phyloP scores from a whole-genome alignment of 139 green algal species.

The Penium margaritaceum region DNA sequence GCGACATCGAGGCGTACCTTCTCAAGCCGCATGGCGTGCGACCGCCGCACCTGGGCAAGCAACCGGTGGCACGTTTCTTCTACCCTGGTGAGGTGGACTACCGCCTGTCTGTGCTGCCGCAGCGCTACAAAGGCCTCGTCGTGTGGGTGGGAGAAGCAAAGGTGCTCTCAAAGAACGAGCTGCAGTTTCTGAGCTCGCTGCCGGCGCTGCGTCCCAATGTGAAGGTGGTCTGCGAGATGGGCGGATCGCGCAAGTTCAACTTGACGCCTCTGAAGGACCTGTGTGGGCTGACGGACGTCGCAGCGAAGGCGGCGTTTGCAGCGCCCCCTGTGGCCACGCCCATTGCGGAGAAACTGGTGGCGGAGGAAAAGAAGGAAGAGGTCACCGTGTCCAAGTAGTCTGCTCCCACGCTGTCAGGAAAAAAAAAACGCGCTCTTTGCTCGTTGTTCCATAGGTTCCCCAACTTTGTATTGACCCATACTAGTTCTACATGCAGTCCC shows the following conservation, averaged over 20 bases:
- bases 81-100: slow-evolving; percentile 25
- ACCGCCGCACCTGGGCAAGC: slow-evolving; percentile 40
- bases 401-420: neutral
- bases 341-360: neutral
- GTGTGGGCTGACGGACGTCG: slow-evolving; percentile 16
- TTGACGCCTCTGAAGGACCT: slow-evolving; percentile 43
- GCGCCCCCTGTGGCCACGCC: neutral
- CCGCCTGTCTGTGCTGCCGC: slow-evolving; percentile 21
- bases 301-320: neutral
- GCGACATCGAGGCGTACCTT: slow-evolving; percentile 43
- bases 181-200: slow-evolving; percentile 45
- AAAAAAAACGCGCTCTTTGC: no score
- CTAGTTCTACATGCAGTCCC: neutral
- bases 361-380: neutral
- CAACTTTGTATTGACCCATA: neutral
- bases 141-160: slow-evolving; percentile 44
- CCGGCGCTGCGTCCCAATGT: slow-evolving; percentile 35
- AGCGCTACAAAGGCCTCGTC: slow-evolving; percentile 30
- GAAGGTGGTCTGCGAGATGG: slow-evolving; percentile 43
- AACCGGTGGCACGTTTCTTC: slow-evolving; percentile 30
- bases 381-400: neutral
- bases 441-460: neutral
- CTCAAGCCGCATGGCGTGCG: slow-evolving; percentile 38
- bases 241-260: slow-evolving; percentile 36
- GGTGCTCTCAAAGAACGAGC: slow-evolving; percentile 38